phyloP scores from a whole-genome alignment of 345 rosid genomes.

The Rhodamnia rubescens region DNA sequence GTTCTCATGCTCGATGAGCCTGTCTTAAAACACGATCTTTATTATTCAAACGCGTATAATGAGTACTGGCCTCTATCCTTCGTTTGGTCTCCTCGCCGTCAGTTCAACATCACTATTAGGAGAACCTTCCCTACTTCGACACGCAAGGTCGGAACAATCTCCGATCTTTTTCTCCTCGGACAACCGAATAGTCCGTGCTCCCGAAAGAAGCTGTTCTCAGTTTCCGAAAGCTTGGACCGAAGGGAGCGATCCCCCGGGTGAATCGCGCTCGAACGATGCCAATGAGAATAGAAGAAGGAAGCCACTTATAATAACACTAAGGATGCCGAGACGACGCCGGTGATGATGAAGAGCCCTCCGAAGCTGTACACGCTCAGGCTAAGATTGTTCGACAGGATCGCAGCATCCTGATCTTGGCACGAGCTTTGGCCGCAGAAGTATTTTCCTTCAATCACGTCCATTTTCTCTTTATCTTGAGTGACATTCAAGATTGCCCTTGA shows the following conservation, averaged over 20 bases:
- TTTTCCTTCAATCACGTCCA: conserved; percentile 7
- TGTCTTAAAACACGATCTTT: neutral
- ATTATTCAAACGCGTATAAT: too few relatives aligned
- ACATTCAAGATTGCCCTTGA: conserved; percentile 35
- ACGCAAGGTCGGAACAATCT: too few relatives aligned
- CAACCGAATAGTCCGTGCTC: too few relatives aligned
- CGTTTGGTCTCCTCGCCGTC: too few relatives aligned
- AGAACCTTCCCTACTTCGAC: too few relatives aligned
- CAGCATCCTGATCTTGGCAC: neutral
- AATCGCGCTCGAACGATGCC: too few relatives aligned
- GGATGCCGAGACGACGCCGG: conserved; percentile 16
- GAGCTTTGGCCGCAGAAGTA: neutral
- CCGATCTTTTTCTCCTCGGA: too few relatives aligned
- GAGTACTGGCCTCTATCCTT: too few relatives aligned
- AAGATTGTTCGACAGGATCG: conserved; percentile 1
- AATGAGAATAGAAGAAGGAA: neutral
- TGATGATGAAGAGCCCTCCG: conserved; percentile 35
- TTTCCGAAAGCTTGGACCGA: too few relatives aligned
- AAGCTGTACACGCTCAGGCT: conserved; percentile 25
- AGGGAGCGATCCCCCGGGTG: too few relatives aligned
- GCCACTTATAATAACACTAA: neutral
- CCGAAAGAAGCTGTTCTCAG: too few relatives aligned
- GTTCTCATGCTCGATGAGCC: neutral
- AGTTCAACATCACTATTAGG: too few relatives aligned
- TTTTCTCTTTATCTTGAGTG: conserved; percentile 12